Percentiles rank a stretch among this genome's conserved stretches.
phyloP scores from a whole-genome alignment of 257 asterid genomes.

The Ilex asprella region DNA sequence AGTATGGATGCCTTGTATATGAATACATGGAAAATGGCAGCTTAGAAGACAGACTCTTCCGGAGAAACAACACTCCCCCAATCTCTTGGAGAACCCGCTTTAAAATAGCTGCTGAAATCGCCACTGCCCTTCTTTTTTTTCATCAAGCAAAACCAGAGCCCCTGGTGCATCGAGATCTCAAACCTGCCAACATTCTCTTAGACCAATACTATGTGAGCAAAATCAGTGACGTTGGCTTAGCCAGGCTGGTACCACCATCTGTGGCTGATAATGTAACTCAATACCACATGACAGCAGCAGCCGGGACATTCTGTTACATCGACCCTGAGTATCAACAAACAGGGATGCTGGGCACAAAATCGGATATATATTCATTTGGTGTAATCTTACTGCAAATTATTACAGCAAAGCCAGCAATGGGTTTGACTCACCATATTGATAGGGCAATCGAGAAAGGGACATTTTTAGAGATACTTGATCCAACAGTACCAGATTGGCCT shows the following conservation, averaged over 20 bases:
- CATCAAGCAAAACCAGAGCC: constrained; percentile 84
- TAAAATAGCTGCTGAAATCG: constrained; percentile 79
- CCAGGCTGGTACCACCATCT: constrained; percentile 68
- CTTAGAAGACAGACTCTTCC: constrained; percentile 70
- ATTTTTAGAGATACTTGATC: constrained; percentile 55
- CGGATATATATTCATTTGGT: constrained; percentile 78
- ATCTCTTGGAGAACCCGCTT: constrained; percentile 64
- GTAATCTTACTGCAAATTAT: constrained; percentile 60
- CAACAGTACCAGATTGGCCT: constrained; percentile 69
- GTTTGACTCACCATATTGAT: constrained; percentile 54
- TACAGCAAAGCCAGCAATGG: constrained; percentile 76
- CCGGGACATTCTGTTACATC: constrained; percentile 95
- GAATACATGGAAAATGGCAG: constrained; percentile 87
- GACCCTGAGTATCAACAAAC: constrained; percentile 95
- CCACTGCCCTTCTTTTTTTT: constrained; percentile 83
- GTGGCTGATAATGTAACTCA: constrained; percentile 56
- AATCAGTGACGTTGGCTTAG: constrained; percentile 81
- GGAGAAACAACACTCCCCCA: constrained; percentile 44
- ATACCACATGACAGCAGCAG: constrained; percentile 82
- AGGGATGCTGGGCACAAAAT: constrained; percentile 78
- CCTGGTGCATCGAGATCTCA: constrained; percentile 88
- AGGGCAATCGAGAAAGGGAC: constrained; percentile 54
- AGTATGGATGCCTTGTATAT: constrained; percentile 88
- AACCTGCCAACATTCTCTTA: constrained; percentile 83
- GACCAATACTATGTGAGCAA: constrained; percentile 78